A percentile compares a stretch with the other conserved stretches of the same genome.
These are phyloP conservation scores for Moringa oleifera DNA, from an alignment of 345 rosid genomes.

Conservation along the genomic window DNA sequence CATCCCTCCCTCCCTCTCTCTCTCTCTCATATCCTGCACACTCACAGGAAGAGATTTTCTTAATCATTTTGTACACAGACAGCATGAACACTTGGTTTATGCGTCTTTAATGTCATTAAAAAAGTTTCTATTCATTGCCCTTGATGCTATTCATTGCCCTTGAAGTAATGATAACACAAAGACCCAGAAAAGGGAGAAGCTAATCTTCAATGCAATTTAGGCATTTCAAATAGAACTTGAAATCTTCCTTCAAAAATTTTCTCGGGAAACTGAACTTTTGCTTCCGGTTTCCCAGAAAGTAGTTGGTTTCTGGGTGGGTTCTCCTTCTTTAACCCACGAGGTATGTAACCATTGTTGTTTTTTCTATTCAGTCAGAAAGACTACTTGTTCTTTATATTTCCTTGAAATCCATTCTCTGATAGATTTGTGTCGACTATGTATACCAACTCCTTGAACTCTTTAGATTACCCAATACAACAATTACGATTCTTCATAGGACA, in stretches of 20 bases:
- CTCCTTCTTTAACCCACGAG: constrained; percentile 13
- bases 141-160: constrained; percentile 21
- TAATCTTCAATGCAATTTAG: constrained; percentile 12
- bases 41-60: constrained; percentile 18
- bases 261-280: constrained; percentile 15
- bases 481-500: neutral
- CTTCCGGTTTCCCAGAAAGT: constrained; percentile 15
- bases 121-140: neutral
- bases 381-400: constrained; percentile 5
- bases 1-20: constrained; percentile 24
- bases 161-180: constrained; percentile 15
- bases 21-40: constrained; percentile 10
- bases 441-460: constrained; percentile 4
- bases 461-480: neutral
- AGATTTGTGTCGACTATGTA: constrained; percentile 13
- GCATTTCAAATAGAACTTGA: constrained; percentile 18
- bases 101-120: too few species aligned
- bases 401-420: constrained; percentile 3
- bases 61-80: constrained; percentile 21
- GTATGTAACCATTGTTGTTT: constrained; percentile 24
- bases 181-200: constrained; percentile 9
- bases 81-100: neutral
- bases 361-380: constrained; percentile 5
- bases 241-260: constrained; percentile 19
- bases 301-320: constrained; percentile 15